These are phyloP conservation scores for Nicotiana sylvestris DNA, from an alignment of 257 asterid genomes.

Conservation along the genomic window DNA sequence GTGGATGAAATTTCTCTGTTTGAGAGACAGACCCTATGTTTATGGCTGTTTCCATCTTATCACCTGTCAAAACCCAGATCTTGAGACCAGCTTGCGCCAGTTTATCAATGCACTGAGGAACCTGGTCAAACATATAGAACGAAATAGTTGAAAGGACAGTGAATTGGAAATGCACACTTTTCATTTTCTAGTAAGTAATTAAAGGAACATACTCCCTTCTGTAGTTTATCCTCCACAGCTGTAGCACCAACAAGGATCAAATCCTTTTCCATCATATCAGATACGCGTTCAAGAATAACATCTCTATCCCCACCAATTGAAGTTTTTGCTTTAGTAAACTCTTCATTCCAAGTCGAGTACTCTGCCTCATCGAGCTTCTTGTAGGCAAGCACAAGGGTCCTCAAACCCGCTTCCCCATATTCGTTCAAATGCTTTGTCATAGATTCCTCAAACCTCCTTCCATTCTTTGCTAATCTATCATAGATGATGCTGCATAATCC, in stretches of 20 bases:
- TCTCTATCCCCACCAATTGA: slow-evolving; percentile 83
- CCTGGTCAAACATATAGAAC: slow-evolving; percentile 39
- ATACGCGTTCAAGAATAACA: slow-evolving; percentile 71
- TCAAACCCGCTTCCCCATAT: slow-evolving; percentile 90
- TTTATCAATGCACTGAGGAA: slow-evolving; percentile 98
- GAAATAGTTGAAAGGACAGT: background rate
- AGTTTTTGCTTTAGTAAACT: slow-evolving; percentile 76
- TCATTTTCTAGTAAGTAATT: background rate
- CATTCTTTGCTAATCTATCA: slow-evolving; percentile 73
- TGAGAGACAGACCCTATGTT: slow-evolving; percentile 83
- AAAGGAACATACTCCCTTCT: slow-evolving; percentile 72
- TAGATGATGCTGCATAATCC: slow-evolving; percentile 74
- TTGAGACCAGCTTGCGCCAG: slow-evolving; percentile 98
- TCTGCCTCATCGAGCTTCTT: slow-evolving; percentile 77
- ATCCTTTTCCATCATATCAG: slow-evolving; percentile 87
- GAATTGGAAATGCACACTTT: background rate
- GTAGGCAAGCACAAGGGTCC: slow-evolving; percentile 95
- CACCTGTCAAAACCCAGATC: slow-evolving; percentile 99
- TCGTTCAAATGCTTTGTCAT: slow-evolving; percentile 84
- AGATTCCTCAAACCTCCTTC: slow-evolving; percentile 63
- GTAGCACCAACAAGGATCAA: slow-evolving; percentile 96
- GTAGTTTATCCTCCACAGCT: slow-evolving; percentile 98
- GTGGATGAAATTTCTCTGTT: background rate
- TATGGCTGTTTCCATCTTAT: slow-evolving; percentile 99
- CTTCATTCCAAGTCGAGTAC: slow-evolving; percentile 83